A percentile compares a stretch with the other conserved stretches of the same genome.
These are phyloP conservation scores for sunflower (Helianthus annuus) DNA, from an alignment of 129 eudicot genomes.

Conservation along the genomic window HanXRQr2.0-SUNRISE NC_035439.2:71163585-71164084, in stretches of 20 bases:
- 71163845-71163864: conserved; percentile 13
- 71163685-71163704: too few species aligned
- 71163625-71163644: too few species aligned
- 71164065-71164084: conserved; percentile 19
- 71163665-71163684: too few species aligned
- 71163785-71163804: too few species aligned
- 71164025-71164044: conserved; percentile 18
- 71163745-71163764: too few species aligned
- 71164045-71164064: conserved; percentile 20
- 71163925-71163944: background rate
- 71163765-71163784: too few species aligned
- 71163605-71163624: too few species aligned
- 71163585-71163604: too few species aligned
- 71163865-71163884: background rate
- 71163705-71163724: too few species aligned
- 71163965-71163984: conserved; percentile 38
- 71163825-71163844: conserved; percentile 5
- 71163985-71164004: conserved; percentile 9
- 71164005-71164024: conserved; percentile 22
- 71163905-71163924: background rate
- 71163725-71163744: too few species aligned
- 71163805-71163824: too few species aligned
- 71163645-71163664: too few species aligned
- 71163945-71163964: background rate
- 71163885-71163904: conserved; percentile 32